Evolutionary conservation across 306 rosid genomes (phyloP).

Genomic region (Quercus robur): DNA sequence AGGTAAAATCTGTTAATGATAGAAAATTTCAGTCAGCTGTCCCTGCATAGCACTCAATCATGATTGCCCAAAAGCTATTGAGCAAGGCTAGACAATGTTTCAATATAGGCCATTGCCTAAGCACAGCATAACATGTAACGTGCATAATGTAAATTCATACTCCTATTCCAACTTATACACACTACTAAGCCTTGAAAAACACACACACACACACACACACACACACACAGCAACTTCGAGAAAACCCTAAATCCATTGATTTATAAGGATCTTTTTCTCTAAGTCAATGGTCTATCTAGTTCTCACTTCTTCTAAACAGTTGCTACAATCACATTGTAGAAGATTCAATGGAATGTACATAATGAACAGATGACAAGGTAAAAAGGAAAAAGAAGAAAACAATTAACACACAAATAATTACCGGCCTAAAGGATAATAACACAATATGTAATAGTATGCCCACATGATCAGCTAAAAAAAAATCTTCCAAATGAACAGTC

Average conservation of each 20-base stretch:
- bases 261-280: neutral
- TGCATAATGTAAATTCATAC: neutral
- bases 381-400: no score
- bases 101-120: neutral
- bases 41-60: constrained; percentile 7
- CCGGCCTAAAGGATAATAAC: neutral
- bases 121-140: neutral
- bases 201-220: neutral
- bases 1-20: neutral
- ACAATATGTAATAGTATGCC: neutral
- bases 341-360: neutral
- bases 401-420: neutral
- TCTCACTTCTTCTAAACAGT: neutral
- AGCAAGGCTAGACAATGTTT: neutral
- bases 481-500: neutral
- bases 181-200: neutral
- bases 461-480: neutral
- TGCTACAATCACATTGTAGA: neutral
- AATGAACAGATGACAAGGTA: neutral
- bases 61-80: constrained; percentile 9
- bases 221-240: neutral
- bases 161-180: neutral
- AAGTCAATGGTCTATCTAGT: neutral
- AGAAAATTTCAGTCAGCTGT: constrained; percentile 16
- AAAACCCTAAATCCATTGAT: neutral